phyloP scores from a whole-genome alignment of 108 stramenopile genomes.

The Mayamaea pseudoterrestris region DNA sequence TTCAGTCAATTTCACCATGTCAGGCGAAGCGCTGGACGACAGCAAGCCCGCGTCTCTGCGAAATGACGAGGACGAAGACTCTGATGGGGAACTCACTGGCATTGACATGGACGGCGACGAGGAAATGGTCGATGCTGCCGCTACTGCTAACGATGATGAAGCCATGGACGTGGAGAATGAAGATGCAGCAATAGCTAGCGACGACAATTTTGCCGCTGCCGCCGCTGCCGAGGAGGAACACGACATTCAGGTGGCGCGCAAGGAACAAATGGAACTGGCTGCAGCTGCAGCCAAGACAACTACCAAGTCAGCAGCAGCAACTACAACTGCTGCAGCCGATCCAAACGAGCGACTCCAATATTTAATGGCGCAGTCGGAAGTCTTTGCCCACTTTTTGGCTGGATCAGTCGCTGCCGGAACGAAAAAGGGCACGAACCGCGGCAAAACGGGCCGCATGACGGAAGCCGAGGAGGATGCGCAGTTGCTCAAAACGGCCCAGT shows the following conservation, averaged over 20 bases:
- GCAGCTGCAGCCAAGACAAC: conserved; percentile 19
- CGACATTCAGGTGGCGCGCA: conserved; percentile 52
- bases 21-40: too few species aligned
- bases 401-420: conserved; percentile 37
- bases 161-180: too few species aligned
- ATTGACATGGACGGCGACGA: too few species aligned
- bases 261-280: conserved; percentile 62
- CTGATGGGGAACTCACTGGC: too few species aligned
- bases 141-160: too few species aligned
- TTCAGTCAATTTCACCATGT: too few species aligned
- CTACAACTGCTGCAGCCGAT: conserved; percentile 3
- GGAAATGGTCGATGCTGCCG: too few species aligned
- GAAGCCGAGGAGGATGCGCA: conserved; percentile 96
- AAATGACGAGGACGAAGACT: too few species aligned
- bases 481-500: conserved; percentile 80
- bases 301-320: conserved; percentile 4
- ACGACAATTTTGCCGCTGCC: conserved; percentile 14
- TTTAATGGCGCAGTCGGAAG: conserved; percentile 90
- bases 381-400: conserved; percentile 51
- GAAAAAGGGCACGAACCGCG: conserved; percentile 42
- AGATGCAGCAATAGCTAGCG: neutral
- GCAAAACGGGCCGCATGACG: conserved; percentile 74
- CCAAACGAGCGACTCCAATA: conserved; percentile 66
- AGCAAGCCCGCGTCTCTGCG: too few species aligned
- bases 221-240: conserved; percentile 43